Evolutionary conservation across 768 basidiomycete genomes (phyloP).

Genomic region (Naganishia friedmannii): DNA sequence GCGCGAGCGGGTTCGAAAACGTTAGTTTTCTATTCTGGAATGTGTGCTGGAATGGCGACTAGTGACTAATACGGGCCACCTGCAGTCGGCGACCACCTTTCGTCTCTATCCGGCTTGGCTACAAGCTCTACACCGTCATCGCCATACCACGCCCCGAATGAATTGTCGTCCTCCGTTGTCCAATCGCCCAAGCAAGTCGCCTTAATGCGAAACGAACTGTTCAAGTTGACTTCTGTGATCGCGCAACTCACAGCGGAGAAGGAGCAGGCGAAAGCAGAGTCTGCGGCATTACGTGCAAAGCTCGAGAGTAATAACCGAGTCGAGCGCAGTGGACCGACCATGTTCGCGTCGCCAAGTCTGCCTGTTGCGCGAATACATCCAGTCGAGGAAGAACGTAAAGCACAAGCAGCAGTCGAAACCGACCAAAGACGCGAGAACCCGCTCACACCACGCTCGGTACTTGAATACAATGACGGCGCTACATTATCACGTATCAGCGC

Average conservation of each 20-base stretch:
- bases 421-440: neutral
- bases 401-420: too few relatives aligned
- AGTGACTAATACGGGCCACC: neutral
- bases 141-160: neutral
- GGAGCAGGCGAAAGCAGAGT: slow-evolving; percentile 1
- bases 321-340: neutral
- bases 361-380: too few relatives aligned
- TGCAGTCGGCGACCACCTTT: slow-evolving; percentile 17
- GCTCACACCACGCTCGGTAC: neutral
- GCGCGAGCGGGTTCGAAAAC: slow-evolving; percentile 58
- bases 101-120: slow-evolving; percentile 5
- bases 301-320: neutral
- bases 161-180: neutral
- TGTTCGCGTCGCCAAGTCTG: too few relatives aligned
- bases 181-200: slow-evolving; percentile 13
- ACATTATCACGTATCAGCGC: neutral
- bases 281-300: slow-evolving; percentile 1
- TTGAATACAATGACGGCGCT: neutral
- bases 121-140: neutral
- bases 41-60: too few relatives aligned
- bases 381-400: too few relatives aligned
- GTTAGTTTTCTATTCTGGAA: slow-evolving; percentile 36
- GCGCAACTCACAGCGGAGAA: slow-evolving; percentile 11
- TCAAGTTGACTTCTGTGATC: slow-evolving; percentile 9
- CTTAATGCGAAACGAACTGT: slow-evolving; percentile 22